Base-by-base conservation (phyloP, 768 basidiomycete species). In the Panus rudis region DNA sequence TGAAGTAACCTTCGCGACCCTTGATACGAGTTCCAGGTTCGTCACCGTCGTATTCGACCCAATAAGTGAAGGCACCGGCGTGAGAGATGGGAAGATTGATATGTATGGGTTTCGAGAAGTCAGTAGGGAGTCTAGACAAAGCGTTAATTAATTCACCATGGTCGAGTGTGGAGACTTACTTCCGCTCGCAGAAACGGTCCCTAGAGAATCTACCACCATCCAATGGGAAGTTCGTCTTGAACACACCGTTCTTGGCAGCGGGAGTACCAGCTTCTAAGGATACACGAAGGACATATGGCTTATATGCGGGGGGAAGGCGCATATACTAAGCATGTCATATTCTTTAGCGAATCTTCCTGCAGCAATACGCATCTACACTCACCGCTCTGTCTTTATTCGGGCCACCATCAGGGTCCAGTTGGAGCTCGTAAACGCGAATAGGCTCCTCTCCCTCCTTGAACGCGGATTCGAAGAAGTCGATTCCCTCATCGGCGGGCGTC, bases 221-320 rank as follows among this genome's bases (percentile, higher is more conserved):
- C 5, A 99, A 73, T 2, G 96, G 96, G 56, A 98, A 97, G 61
- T 98, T 97, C 45, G 92, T 94, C 68, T 84, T 91, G 63, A 99
- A 87, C 1, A 92, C 75, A 40, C 92, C 96, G 55, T 93, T 89
- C 55, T 79, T 82, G 6, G 89, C 78, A 8, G 91, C 90, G 2
- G 90, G 83, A 2, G 92, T 92, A 6, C 96, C 96, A 1, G 94
- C 88, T 37, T 93, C 86, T 39, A 98, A 73, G 16, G 86, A 84
- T 26, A 99, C 85, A 41, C 96, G 82, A 21, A 99, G 68, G 38
- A 98, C 76, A 60, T 98, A 99, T 1, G 93, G 93, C 14, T 68
- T 68, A 57, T 81, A 75, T 19, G 93, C 90, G 10, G 96, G 92
- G 7, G 96, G 96, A 14, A 99, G 79, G 30, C 96, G 92, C 53